phyloP scores from a whole-genome alignment of 192 early-diverging fungal genomes.

The Glomus cerebriforme region DNA sequence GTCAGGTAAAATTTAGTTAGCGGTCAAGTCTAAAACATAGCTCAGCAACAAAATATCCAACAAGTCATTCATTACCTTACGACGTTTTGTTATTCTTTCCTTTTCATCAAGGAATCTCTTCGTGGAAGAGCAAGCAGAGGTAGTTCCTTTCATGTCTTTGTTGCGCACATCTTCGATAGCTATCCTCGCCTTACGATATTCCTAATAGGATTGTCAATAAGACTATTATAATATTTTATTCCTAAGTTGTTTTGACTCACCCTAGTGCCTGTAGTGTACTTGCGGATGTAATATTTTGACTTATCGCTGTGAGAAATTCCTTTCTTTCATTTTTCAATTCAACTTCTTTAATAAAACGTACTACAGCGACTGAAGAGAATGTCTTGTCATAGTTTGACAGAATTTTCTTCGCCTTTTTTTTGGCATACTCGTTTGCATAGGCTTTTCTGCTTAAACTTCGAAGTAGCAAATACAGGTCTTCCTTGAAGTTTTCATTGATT shows the following conservation, averaged over 20 bases:
- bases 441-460: not conserved
- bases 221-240: slow-evolving; percentile 8
- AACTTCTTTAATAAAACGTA: slow-evolving; percentile 32
- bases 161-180: slow-evolving; percentile 20
- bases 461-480: slow-evolving; percentile 22
- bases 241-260: slow-evolving; percentile 15
- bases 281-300: slow-evolving; percentile 26
- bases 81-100: slow-evolving; percentile 23
- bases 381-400: slow-evolving; percentile 27
- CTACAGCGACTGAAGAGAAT: slow-evolving; percentile 24
- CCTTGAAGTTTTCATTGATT: slow-evolving; percentile 15
- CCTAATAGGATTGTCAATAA: slow-evolving; percentile 22
- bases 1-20: slow-evolving; percentile 24
- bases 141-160: not conserved
- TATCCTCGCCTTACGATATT: slow-evolving; percentile 5
- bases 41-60: slow-evolving; percentile 18
- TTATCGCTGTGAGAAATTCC: slow-evolving; percentile 12
- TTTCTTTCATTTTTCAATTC: slow-evolving; percentile 28
- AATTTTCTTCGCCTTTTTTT: slow-evolving; percentile 30
- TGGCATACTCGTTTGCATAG: slow-evolving; percentile 23
- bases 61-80: slow-evolving; percentile 14
- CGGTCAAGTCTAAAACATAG: not conserved
- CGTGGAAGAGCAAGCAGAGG: not conserved
- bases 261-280: slow-evolving; percentile 26
- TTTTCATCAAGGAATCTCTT: not conserved